Evolutionary conservation across 345 rosid species (phyloP).

Genomic region (Garcia nutans): DNA sequence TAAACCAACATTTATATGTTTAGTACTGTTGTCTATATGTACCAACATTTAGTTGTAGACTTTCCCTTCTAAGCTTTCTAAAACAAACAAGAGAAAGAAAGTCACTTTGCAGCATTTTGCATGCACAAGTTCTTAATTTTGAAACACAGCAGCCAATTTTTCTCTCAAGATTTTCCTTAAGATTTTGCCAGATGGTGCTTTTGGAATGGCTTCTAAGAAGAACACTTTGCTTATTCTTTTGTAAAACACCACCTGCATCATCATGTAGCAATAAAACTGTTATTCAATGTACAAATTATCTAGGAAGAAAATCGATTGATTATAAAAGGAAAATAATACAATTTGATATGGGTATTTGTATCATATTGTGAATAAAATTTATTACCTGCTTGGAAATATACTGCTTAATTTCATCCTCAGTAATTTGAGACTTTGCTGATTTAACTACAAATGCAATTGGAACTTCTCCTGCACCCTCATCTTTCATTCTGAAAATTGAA

Average conservation of each 20-base stretch:
- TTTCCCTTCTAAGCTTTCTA: background rate
- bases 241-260: constrained; percentile 34
- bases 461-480: constrained; percentile 27
- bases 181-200: constrained; percentile 37
- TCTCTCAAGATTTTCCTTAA: constrained; percentile 25
- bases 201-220: constrained; percentile 30
- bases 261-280: background rate
- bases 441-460: constrained; percentile 31
- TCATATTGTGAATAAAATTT: background rate
- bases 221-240: constrained; percentile 24
- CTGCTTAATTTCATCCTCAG: constrained; percentile 25
- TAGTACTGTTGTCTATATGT: background rate
- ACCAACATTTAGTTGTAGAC: background rate
- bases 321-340: too few relatives aligned
- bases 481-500: constrained; percentile 20
- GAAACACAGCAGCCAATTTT: constrained; percentile 11
- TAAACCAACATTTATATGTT: background rate
- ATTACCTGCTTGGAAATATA: constrained; percentile 32
- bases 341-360: too few relatives aligned
- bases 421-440: constrained; percentile 17
- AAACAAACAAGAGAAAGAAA: background rate
- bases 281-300: background rate
- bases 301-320: too few relatives aligned
- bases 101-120: background rate
- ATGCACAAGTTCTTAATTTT: background rate